Evolutionary conservation across 257 asterid species (phyloP).

Genomic region (Cynanchum wilfordii): DNA sequence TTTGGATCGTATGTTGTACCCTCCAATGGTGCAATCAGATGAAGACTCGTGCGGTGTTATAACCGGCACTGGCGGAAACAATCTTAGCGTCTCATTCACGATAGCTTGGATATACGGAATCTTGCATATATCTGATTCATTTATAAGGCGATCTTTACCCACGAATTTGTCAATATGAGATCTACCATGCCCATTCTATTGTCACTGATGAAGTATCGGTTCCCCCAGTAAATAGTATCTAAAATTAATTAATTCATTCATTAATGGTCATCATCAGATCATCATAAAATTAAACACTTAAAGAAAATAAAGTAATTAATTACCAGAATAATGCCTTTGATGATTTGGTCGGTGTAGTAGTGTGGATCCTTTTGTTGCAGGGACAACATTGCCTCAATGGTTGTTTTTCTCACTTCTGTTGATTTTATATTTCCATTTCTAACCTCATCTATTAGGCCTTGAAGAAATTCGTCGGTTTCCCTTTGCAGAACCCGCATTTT

Average conservation of each 20-base stretch:
- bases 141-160: conserved; percentile 13
- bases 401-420: background rate
- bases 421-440: background rate
- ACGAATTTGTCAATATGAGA: conserved; percentile 10
- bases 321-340: conserved; percentile 18
- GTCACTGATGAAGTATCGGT: conserved; percentile 16
- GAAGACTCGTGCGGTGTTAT: conserved; percentile 28
- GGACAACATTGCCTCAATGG: conserved; percentile 3
- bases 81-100: conserved; percentile 21
- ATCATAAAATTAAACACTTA: background rate
- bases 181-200: conserved; percentile 13
- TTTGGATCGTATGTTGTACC: conserved; percentile 8
- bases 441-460: conserved; percentile 18
- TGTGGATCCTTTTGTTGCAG: conserved; percentile 15
- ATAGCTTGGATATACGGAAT: conserved; percentile 17
- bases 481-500: conserved; percentile 7
- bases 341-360: conserved; percentile 5
- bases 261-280: no score
- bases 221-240: conserved; percentile 7
- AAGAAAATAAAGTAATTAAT: background rate
- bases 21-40: conserved; percentile 16
- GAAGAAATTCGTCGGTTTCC: conserved; percentile 16
- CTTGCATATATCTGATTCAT: conserved; percentile 18
- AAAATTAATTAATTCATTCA: background rate
- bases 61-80: conserved; percentile 12